Conservation (phyloP, 768 basidiomycete genomes). For the Boletus reticulatus region DNA sequence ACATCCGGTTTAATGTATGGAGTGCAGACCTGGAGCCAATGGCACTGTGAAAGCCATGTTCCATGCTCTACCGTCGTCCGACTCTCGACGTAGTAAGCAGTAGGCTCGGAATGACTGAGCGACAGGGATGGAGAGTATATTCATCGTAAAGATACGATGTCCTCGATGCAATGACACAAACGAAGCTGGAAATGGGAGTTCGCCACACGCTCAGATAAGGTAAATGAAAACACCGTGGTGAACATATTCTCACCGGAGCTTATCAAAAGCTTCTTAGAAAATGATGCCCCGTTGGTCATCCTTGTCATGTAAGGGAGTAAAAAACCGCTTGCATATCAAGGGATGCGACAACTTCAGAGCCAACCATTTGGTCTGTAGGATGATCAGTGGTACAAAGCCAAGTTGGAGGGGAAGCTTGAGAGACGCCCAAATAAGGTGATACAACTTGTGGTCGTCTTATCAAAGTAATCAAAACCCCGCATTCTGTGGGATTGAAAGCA, state of each 20-base stretch:
- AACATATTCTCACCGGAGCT: conserved; percentile 15
- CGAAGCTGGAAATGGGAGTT: conserved; percentile 5
- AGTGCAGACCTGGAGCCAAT: conserved; percentile 24
- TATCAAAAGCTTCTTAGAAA: conserved; percentile 9
- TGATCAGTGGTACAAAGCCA: neutral
- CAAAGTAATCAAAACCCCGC: too few relatives aligned
- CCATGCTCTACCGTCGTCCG: neutral
- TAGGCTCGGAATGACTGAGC: conserved; percentile 12
- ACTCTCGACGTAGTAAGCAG: conserved; percentile 10
- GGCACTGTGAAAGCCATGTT: conserved; percentile 18
- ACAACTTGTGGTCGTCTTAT: too few relatives aligned
- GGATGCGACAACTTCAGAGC: conserved; percentile 10
- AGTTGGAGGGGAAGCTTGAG: too few relatives aligned
- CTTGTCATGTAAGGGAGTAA: neutral
- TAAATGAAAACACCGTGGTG: too few relatives aligned
- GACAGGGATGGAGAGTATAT: conserved; percentile 25
- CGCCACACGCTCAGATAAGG: too few relatives aligned
- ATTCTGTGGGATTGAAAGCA: too few relatives aligned
- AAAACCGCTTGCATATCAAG: conserved; percentile 10
- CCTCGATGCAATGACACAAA: conserved; percentile 16
- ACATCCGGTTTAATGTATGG: conserved; percentile 19
- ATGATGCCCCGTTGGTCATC: neutral
- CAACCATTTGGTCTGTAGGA: conserved; percentile 7
- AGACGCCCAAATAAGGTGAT: too few relatives aligned
- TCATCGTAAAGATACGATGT: conserved; percentile 10